Evolutionary conservation across 441 rosid genomes (phyloP).

Genomic region (Brassica hybrid): DNA sequence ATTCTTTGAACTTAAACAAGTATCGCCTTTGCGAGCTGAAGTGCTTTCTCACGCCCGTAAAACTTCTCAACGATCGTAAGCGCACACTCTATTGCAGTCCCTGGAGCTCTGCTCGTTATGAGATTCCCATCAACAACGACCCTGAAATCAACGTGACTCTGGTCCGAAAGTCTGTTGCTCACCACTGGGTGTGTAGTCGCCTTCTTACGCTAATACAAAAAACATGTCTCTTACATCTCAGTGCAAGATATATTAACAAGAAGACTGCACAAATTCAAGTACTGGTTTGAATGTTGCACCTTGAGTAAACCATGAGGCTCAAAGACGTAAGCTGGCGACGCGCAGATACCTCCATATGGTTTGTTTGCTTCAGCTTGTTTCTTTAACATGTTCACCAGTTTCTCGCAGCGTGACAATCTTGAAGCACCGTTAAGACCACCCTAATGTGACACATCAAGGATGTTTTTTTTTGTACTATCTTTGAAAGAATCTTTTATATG

Average conservation of each 20-base stretch:
- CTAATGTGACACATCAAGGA: slow-evolving; percentile 42
- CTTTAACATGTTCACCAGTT: slow-evolving; percentile 70
- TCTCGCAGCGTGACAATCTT: slow-evolving; percentile 69
- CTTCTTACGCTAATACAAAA: slow-evolving; percentile 69
- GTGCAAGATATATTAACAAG: slow-evolving; percentile 4
- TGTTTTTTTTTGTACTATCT: background rate
- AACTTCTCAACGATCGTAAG: slow-evolving; percentile 82
- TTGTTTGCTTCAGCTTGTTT: slow-evolving; percentile 67
- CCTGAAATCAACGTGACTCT: slow-evolving; percentile 66
- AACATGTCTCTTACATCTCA: slow-evolving; percentile 15
- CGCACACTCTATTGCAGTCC: slow-evolving; percentile 80
- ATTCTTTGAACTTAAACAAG: slow-evolving; percentile 44
- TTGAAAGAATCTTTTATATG: background rate
- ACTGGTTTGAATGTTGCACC: slow-evolving; percentile 46
- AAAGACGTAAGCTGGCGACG: slow-evolving; percentile 77
- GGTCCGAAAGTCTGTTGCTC: slow-evolving; percentile 72
- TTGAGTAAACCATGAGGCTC: slow-evolving; percentile 83
- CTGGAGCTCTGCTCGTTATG: slow-evolving; percentile 88
- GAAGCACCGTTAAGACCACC: slow-evolving; percentile 87
- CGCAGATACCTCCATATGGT: slow-evolving; percentile 88
- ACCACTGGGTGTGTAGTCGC: slow-evolving; percentile 80
- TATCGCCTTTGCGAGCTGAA: slow-evolving; percentile 67
- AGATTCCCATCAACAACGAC: slow-evolving; percentile 89
- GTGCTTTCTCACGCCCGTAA: slow-evolving; percentile 64
- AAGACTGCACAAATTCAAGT: background rate